A percentile compares a stretch with the other conserved stretches of the same genome.
Conservation (phyloP, 768 basidiomycete genomes). For the Lactifluus volemus region DNA sequence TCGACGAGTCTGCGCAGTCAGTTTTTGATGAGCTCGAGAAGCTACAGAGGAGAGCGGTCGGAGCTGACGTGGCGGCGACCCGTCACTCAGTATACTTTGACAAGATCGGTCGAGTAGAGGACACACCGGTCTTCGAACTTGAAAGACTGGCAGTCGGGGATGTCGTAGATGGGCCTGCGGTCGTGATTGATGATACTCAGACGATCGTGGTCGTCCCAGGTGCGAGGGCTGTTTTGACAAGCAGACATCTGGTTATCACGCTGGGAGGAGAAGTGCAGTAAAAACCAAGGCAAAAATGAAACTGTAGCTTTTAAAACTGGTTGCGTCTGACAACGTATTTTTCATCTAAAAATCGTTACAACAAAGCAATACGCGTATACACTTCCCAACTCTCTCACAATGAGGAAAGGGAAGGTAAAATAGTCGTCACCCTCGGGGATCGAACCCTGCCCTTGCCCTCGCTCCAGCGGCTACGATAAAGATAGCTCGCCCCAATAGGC, state of each 20-base stretch:
- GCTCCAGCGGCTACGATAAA: conserved; percentile 19
- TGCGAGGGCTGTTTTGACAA: conserved; percentile 55
- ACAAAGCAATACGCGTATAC: neutral
- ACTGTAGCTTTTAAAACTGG: neutral
- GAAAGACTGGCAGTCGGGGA: conserved; percentile 61
- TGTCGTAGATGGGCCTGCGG: conserved; percentile 72
- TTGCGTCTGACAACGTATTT: no score
- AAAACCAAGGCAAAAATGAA: neutral
- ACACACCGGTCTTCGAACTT: conserved; percentile 76
- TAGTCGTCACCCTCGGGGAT: conserved; percentile 24
- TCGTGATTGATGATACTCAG: conserved; percentile 94
- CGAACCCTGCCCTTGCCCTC: conserved; percentile 35
- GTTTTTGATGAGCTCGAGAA: conserved; percentile 66
- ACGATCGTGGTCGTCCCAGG: conserved; percentile 84
- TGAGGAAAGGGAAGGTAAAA: neutral
- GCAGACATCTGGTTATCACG: conserved; percentile 55
- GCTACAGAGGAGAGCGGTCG: conserved; percentile 36
- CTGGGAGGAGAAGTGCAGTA: conserved; percentile 25
- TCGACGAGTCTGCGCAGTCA: conserved; percentile 69
- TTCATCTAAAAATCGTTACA: neutral
- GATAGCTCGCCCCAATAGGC: conserved; percentile 7
- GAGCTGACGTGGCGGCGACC: conserved; percentile 38
- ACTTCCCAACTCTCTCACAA: neutral
- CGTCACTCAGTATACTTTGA: conserved; percentile 76
- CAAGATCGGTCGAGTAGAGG: conserved; percentile 58